Evolutionary conservation across 805 yeast genomes (phyloP), one percentile per base, ranked within the genome.

Genomic region (Tetrapisispora taiwanensis): DNA sequence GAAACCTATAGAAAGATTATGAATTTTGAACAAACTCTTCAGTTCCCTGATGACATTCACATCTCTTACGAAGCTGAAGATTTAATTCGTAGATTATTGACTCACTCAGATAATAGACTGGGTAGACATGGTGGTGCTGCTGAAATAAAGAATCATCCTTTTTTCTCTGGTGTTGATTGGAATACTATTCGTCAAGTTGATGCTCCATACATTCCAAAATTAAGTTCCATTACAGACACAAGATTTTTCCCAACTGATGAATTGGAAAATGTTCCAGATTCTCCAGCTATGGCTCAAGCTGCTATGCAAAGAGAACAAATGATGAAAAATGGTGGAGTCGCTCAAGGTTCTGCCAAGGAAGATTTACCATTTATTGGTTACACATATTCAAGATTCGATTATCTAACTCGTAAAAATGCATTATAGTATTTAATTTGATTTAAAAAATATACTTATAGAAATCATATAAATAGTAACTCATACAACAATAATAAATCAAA

Each of bases 221-320:
- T 92, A 59, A 78, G 88, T 53, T 83, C 95, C 12, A 83, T 90
- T 48, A 90, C 97, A 6, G 98, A 92, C 63, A 92, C 98, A 0
- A 74, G 97, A 54, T 90, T 90, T 71, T 92, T 92, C 87, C 97
- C 98, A 35, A 87, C 95, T 1, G 97, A 90, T 62, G 98, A 90
- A 60, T 71, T 90, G 56, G 96, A 90, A 63, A 86, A 85, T 56
- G 88, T 90, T 42, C 95, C 97, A 2, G 97, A 89, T 56, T 79
- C 86, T 38, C 95, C 95, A 12, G 81, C 81, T 4, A 69, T 75
- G 59, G 72, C 75, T 59, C 73, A 71, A 59, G 87, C 88, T 27
- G 81, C 81, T 53, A 74, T 75, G 54, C 82, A 75, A 59, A 72
- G 80, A 51, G 84, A 78, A 47, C 71, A 67, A 45, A 66, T 73